phyloP scores from a whole-genome alignment of 2,329 filamentous ascomycete species.

The Tolypocladium inflatum region DNA sequence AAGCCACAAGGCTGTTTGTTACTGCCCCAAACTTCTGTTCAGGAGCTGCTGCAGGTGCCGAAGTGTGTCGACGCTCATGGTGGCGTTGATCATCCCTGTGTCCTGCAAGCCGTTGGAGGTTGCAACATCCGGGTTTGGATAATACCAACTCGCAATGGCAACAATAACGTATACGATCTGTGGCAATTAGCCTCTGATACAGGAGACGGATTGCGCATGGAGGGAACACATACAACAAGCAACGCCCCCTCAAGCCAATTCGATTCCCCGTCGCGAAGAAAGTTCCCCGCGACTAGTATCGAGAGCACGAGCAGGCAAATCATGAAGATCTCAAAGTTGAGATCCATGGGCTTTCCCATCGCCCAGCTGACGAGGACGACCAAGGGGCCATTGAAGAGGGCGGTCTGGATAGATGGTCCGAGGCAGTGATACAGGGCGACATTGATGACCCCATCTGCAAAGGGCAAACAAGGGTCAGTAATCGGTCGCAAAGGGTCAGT shows the following conservation, averaged over 20 bases:
- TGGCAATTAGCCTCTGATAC: background rate
- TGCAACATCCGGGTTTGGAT: constrained; percentile 30
- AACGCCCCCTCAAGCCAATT: constrained; percentile 85
- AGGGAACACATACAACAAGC: constrained; percentile 47
- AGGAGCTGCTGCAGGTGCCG: no score
- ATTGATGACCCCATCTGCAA: constrained; percentile 35
- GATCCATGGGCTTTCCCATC: constrained; percentile 57
- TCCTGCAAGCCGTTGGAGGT: constrained; percentile 20
- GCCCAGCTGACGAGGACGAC: constrained; percentile 81
- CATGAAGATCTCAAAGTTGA: constrained; percentile 84
- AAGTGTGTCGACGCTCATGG: no score
- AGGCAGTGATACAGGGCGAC: constrained; percentile 79
- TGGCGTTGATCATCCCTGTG: background rate
- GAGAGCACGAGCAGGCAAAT: constrained; percentile 64
- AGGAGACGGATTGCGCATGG: rapidly evolving
- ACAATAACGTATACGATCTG: constrained; percentile 33
- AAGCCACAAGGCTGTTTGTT: no score
- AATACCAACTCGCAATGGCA: constrained; percentile 34
- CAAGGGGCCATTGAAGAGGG: constrained; percentile 77
- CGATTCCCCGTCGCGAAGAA: constrained; percentile 77
- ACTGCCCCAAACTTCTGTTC: no score
- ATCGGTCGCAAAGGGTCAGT: constrained; percentile 12
- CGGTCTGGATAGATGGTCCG: constrained; percentile 80
- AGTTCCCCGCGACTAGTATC: constrained; percentile 80
- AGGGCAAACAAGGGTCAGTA: background rate